Conservation (phyloP, 257 asterid species). For the Plantago major region DNA sequence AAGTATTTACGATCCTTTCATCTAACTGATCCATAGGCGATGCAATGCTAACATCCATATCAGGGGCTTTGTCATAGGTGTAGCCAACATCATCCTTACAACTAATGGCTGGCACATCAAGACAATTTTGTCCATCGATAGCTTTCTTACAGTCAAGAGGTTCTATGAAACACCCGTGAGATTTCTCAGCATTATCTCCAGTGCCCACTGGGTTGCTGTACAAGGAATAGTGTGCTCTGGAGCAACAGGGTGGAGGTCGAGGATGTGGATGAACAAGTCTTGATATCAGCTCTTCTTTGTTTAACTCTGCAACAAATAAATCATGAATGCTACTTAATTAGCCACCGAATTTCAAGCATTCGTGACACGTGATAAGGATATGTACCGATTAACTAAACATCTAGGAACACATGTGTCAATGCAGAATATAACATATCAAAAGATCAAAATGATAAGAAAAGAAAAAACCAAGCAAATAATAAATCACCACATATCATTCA, state of each 20-base stretch:
- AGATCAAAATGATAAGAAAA: too few relatives aligned
- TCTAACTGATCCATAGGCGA: slow-evolving; percentile 51
- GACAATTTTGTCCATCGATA: slow-evolving; percentile 26
- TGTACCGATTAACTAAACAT: too few relatives aligned
- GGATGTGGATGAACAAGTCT: slow-evolving; percentile 47
- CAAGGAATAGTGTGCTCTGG: slow-evolving; percentile 39
- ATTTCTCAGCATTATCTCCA: slow-evolving; percentile 33
- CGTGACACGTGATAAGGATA: too few relatives aligned
- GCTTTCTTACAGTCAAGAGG: slow-evolving; percentile 23
- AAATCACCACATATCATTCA: too few relatives aligned
- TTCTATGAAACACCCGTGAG: slow-evolving; percentile 34
- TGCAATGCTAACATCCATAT: slow-evolving; percentile 39
- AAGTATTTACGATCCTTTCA: slow-evolving; percentile 31
- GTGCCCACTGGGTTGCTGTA: slow-evolving; percentile 30
- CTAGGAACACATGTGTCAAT: too few relatives aligned
- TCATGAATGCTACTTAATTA: slow-evolving; percentile 12
- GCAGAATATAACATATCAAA: too few relatives aligned
- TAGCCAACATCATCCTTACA: slow-evolving; percentile 27
- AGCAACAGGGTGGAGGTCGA: slow-evolving; percentile 28
- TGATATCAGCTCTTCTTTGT: slow-evolving; percentile 67
- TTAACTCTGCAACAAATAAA: slow-evolving; percentile 50
- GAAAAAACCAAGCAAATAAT: too few relatives aligned
- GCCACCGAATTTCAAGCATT: background rate
- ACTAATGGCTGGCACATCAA: slow-evolving; percentile 22
- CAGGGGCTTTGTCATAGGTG: slow-evolving; percentile 27